These are phyloP conservation scores for Arctium minus DNA, from an alignment of 129 eudicot genomes.

Conservation along the genomic window DNA sequence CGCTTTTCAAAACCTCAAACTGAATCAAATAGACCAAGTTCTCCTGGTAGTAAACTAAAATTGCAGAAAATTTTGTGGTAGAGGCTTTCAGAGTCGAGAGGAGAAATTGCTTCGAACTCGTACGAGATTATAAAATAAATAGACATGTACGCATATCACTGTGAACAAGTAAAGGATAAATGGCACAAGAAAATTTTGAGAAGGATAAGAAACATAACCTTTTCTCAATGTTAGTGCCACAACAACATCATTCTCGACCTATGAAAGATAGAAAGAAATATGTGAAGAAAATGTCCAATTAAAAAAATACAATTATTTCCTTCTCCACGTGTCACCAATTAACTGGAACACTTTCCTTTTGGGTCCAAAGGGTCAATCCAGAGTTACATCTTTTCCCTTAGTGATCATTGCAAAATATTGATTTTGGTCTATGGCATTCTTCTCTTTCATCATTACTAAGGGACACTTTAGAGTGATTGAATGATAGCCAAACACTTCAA, in stretches of 20 bases:
- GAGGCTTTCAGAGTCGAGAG: constrained; percentile 1
- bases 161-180: too few species aligned
- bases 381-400: background rate
- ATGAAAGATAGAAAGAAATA: constrained; percentile 18
- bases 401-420: background rate
- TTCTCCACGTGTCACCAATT: background rate
- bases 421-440: background rate
- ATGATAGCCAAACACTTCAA: background rate
- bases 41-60: background rate
- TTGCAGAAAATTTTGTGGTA: background rate
- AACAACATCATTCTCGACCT: constrained; percentile 98
- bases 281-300: background rate
- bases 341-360: background rate
- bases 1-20: background rate
- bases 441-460: background rate
- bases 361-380: background rate
- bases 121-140: background rate
- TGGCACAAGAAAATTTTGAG: background rate
- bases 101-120: background rate
- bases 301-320: background rate
- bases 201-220: constrained; percentile 47
- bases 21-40: background rate
- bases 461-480: background rate
- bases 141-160: background rate
- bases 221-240: constrained; percentile 93